Percentiles rank a stretch among this genome's conserved stretches.
Conservation (phyloP, 2,329 filamentous ascomycete genomes). For the Nothophoma quercina region DNA sequence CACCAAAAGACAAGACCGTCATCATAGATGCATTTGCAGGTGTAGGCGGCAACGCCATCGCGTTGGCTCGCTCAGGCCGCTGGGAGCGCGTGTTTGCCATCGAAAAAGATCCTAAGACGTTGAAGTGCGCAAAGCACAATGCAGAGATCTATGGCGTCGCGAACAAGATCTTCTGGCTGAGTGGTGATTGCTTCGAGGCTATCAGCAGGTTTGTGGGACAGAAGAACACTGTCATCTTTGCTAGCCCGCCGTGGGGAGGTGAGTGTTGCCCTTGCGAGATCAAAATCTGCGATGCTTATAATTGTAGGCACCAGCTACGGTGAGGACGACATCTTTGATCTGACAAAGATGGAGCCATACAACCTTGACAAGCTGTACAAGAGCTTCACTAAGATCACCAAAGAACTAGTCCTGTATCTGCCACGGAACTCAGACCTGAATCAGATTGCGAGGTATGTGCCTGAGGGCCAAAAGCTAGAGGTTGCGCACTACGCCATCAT, state of each 20-base stretch:
- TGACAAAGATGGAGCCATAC: slow-evolving; percentile 89
- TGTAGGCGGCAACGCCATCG: slow-evolving; percentile 91
- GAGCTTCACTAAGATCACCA: slow-evolving; percentile 49
- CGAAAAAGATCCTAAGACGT: slow-evolving; percentile 79
- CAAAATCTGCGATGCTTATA: slow-evolving; percentile 13
- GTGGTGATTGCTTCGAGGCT: slow-evolving; percentile 84
- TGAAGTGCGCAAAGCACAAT: slow-evolving; percentile 93
- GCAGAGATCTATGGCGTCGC: slow-evolving; percentile 82
- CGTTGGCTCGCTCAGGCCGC: slow-evolving; percentile 81
- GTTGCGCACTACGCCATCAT: slow-evolving; percentile 84
- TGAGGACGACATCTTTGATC: slow-evolving; percentile 76
- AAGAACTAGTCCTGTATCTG: slow-evolving; percentile 76
- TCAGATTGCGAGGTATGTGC: slow-evolving; percentile 46
- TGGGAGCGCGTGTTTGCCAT: slow-evolving; percentile 89
- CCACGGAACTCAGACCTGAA: slow-evolving; percentile 65
- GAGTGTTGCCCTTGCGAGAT: slow-evolving; percentile 31
- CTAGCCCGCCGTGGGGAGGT: slow-evolving; percentile 79
- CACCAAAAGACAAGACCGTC: slow-evolving; percentile 64
- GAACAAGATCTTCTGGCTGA: slow-evolving; percentile 82
- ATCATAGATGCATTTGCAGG: slow-evolving; percentile 91
- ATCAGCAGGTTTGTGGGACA: slow-evolving; percentile 63
- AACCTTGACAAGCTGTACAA: slow-evolving; percentile 57
- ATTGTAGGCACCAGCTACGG: slow-evolving; percentile 67
- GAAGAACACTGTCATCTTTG: slow-evolving; percentile 69
- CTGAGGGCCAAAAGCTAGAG: slow-evolving; percentile 44